phyloP scores from a whole-genome alignment of 345 rosid genomes.

The Litchi chinensis region DNA sequence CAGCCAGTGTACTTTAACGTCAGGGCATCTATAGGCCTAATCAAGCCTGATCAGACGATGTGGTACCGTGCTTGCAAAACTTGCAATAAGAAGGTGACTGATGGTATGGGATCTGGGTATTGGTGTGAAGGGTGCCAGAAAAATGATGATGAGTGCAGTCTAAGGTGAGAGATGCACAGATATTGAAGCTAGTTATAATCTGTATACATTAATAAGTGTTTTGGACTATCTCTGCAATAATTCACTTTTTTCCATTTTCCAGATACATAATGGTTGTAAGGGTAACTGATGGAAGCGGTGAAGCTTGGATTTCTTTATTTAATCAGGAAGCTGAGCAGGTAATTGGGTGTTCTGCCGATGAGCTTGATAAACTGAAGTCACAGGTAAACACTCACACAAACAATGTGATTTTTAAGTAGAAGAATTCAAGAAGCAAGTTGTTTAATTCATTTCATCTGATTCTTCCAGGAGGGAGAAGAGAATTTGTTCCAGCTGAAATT shows the following conservation, averaged over 20 bases:
- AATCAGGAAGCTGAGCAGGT: constrained; percentile 79
- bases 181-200: not conserved
- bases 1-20: constrained; percentile 79
- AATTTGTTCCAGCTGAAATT: constrained; percentile 58
- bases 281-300: constrained; percentile 77
- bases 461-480: constrained; percentile 55
- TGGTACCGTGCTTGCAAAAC: constrained; percentile 97
- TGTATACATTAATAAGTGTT: not conserved
- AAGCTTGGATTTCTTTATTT: constrained; percentile 77
- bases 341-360: constrained; percentile 82
- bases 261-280: constrained; percentile 80
- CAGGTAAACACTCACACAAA: constrained; percentile 40
- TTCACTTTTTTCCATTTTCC: not conserved
- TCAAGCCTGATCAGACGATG: constrained; percentile 89
- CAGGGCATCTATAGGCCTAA: constrained; percentile 69
- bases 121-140: constrained; percentile 99
- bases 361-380: constrained; percentile 68
- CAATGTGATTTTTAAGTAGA: not conserved
- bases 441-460: not conserved
- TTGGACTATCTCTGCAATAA: not conserved
- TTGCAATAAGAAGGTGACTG: constrained; percentile 94
- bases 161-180: constrained; percentile 51
- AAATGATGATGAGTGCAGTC: constrained; percentile 69
- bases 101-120: constrained; percentile 79
- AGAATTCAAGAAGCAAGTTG: not conserved